phyloP scores from a whole-genome alignment of 306 rosid species.

The Notholithocarpus densiflorus region DNA sequence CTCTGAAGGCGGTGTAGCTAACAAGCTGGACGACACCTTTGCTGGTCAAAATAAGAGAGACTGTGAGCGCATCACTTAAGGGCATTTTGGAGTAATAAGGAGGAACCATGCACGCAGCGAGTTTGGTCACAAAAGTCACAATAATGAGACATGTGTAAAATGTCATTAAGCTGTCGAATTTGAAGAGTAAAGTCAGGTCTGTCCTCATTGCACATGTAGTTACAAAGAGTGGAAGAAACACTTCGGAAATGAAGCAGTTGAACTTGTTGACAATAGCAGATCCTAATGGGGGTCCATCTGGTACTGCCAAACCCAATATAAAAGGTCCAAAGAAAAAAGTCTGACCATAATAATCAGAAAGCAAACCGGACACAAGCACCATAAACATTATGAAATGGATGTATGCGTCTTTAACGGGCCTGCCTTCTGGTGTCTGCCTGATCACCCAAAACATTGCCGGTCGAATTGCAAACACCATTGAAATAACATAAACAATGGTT shows the following conservation, averaged over 20 bases:
- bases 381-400: constrained; percentile 15
- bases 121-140: constrained; percentile 11
- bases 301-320: constrained; percentile 56
- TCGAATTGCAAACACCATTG: constrained; percentile 22
- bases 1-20: not conserved
- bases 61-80: constrained; percentile 32
- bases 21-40: constrained; percentile 58
- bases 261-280: constrained; percentile 50
- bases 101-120: constrained; percentile 6
- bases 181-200: constrained; percentile 7
- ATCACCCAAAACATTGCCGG: constrained; percentile 52
- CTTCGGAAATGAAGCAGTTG: constrained; percentile 25
- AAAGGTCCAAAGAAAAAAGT: constrained; percentile 42
- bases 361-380: constrained; percentile 25
- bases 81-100: constrained; percentile 42
- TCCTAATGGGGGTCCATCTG: constrained; percentile 67
- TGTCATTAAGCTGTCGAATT: not conserved
- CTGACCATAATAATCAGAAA: constrained; percentile 20
- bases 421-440: constrained; percentile 50
- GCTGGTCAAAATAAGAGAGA: constrained; percentile 51
- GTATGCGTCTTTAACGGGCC: constrained; percentile 34
- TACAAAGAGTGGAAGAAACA: constrained; percentile 54
- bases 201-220: constrained; percentile 37
- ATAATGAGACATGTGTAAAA: not conserved
- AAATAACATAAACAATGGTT: not conserved